These are phyloP conservation scores for Globisporangium radiosum DNA, from an alignment of 352 stramenopile species.

Conservation along the genomic window DNA sequence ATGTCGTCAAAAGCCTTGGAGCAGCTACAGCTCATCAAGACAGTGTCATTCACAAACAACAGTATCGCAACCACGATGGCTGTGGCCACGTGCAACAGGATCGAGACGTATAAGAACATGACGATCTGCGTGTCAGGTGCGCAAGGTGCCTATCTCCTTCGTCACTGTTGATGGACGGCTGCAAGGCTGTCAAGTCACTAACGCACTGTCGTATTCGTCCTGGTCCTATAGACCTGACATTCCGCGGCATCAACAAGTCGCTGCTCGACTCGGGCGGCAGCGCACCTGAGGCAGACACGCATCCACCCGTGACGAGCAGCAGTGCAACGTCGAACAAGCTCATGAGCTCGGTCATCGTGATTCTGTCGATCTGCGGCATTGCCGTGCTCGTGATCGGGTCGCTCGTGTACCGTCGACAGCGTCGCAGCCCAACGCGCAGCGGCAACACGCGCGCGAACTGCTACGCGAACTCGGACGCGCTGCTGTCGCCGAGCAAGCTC, in stretches of 20 bases:
- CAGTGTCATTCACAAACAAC: conserved; percentile 15
- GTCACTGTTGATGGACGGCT: not conserved
- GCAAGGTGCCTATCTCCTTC: not conserved
- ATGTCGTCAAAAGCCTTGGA: conserved; percentile 12
- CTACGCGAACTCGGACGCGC: conserved; percentile 15
- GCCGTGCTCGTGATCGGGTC: conserved; percentile 10
- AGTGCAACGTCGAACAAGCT: conserved; percentile 11
- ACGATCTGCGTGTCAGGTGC: conserved; percentile 20
- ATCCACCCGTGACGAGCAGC: not conserved
- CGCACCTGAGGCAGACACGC: not conserved
- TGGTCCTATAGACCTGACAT: conserved; percentile 3
- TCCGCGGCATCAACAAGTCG: conserved; percentile 2
- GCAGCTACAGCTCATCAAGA: conserved; percentile 13
- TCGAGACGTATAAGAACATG: conserved; percentile 2
- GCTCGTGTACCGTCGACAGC: conserved; percentile 6
- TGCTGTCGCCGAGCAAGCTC: conserved; percentile 14
- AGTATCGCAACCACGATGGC: not conserved
- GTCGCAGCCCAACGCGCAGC: conserved; percentile 2
- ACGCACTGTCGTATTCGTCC: too few relatives aligned
- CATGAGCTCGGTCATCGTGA: conserved; percentile 8
- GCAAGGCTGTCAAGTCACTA: too few relatives aligned
- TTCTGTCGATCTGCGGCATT: conserved; percentile 10
- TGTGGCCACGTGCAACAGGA: conserved; percentile 1
- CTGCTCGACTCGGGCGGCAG: not conserved
- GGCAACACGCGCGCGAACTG: conserved; percentile 14